phyloP scores from a whole-genome alignment of 2,329 filamentous ascomycete genomes.

The Claviceps paspali region DNA sequence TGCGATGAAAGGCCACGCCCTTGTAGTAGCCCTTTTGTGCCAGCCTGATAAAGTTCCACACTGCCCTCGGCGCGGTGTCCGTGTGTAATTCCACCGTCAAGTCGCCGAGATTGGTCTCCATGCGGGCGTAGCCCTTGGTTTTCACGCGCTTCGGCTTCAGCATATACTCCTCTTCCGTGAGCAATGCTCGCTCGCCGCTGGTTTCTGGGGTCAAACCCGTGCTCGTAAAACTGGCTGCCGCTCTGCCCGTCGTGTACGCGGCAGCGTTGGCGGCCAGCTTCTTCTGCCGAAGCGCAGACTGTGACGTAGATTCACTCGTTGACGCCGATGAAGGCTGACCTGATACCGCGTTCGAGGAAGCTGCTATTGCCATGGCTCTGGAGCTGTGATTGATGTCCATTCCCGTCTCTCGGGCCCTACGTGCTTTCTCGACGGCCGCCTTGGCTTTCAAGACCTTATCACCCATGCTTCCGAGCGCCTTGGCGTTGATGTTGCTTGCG shows the following conservation, averaged over 20 bases:
- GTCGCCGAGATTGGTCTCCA: slow-evolving; percentile 73
- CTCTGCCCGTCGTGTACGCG: slow-evolving; percentile 74
- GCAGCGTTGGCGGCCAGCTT: slow-evolving; percentile 70
- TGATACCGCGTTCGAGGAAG: slow-evolving; percentile 13
- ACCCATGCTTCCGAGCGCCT: slow-evolving; percentile 60
- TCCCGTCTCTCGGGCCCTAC: slow-evolving; percentile 53
- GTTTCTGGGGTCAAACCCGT: slow-evolving; percentile 90
- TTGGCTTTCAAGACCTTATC: slow-evolving; percentile 83
- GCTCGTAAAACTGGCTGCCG: slow-evolving; percentile 88
- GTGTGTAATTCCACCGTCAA: slow-evolving; percentile 81
- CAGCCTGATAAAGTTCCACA: slow-evolving; percentile 91
- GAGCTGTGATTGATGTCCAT: slow-evolving; percentile 39
- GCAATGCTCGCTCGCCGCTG: slow-evolving; percentile 66
- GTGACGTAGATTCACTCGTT: slow-evolving; percentile 10
- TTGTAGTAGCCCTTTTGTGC: slow-evolving; percentile 85
- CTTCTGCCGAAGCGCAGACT: slow-evolving; percentile 33
- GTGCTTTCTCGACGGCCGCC: slow-evolving; percentile 81
- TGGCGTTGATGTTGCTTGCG: slow-evolving; percentile 58
- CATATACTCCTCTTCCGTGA: slow-evolving; percentile 95
- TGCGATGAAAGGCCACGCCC: slow-evolving; percentile 73
- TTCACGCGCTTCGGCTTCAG: slow-evolving; percentile 80
- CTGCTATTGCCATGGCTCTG: slow-evolving; percentile 26
- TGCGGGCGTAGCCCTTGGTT: slow-evolving; percentile 77
- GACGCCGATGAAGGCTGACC: neutral
- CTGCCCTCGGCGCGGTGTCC: slow-evolving; percentile 79